phyloP scores from a whole-genome alignment of 2,329 filamentous ascomycete species.

The Emergomyces orientalis region DNA sequence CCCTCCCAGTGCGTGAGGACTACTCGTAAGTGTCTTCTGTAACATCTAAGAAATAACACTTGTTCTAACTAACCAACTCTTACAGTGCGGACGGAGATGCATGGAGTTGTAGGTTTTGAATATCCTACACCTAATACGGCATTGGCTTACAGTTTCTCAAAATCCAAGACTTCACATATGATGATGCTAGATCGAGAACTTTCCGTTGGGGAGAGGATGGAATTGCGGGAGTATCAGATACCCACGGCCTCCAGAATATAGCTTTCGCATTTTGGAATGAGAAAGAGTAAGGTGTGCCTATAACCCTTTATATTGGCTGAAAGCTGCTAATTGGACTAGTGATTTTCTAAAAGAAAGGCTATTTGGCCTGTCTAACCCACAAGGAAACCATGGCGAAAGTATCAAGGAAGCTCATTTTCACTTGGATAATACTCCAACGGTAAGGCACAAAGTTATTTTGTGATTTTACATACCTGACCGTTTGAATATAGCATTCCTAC shows the following conservation, averaged over 20 bases:
- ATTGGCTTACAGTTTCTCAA: slow-evolving; percentile 9
- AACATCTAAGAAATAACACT: slow-evolving; percentile 7
- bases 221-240: slow-evolving; percentile 91
- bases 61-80: slow-evolving; percentile 15
- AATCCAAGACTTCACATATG: slow-evolving; percentile 74
- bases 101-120: slow-evolving; percentile 69
- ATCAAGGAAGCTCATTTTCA: slow-evolving; percentile 97
- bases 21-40: slow-evolving; percentile 54
- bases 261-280: slow-evolving; percentile 97
- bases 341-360: slow-evolving; percentile 90
- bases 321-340: slow-evolving; percentile 39
- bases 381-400: slow-evolving; percentile 95
- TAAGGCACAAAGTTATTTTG: slow-evolving; percentile 27
- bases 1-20: slow-evolving; percentile 67
- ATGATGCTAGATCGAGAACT: slow-evolving; percentile 76
- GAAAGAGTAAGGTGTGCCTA: slow-evolving; percentile 60
- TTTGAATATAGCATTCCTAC: slow-evolving; percentile 68
- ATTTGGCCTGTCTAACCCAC: slow-evolving; percentile 89
- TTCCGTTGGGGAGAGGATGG: slow-evolving; percentile 97
- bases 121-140: slow-evolving; percentile 8
- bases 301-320: neutral
- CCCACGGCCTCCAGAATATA: slow-evolving; percentile 83
- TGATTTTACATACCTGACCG: slow-evolving; percentile 22
- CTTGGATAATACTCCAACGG: slow-evolving; percentile 80
- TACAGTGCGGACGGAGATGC: slow-evolving; percentile 73